Evolutionary conservation across 371 early-diverging fungal genomes (phyloP), one percentile per base, ranked within the genome.

Genomic region (Rhizomucor miehei): DNA sequence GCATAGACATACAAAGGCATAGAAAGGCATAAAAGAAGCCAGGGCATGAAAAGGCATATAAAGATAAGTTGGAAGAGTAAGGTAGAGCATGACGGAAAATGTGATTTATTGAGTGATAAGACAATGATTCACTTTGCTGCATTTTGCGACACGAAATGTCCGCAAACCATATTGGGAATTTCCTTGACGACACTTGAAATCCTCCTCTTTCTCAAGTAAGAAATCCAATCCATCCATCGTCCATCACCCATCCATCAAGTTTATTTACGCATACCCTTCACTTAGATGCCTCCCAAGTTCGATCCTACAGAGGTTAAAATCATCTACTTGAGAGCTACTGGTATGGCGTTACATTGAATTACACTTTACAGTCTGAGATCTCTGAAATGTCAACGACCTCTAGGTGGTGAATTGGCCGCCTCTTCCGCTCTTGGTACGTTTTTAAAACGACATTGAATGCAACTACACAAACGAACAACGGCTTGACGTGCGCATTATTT

Each of bases 341-440:
- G 99, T 82, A 98, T 51, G 51, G 46, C 23, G 14, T 40, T 8
- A 12, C 17, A 16, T 29, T 17, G 50, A 37, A 12, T 6, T 9
- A 21, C 6, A 14, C 17, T 19, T 17, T 52, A 5, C 11, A 3
- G 5, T 14, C 21, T 49, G 40, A 48, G 13, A 35, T 24, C 29
- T 35, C 17, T 1, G 2, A 5, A 29, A 29, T 29, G 29, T 29
- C 3, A 29, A 12, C 50, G 11, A 36, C 13, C 5, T 46, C 36
- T 51, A 65, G 64, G 71, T 69, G 99, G 99, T 85, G 99, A 99
- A 85, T 93, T 96, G 71, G 95, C 97, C 79, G 97, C 99, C 76
- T 94, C 98, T 69, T 91, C 95, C 60, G 93, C 95, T 49, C 91
- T 99, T 55, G 99, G 99, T 99, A 90, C 98, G 98, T 67, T 16